Conservation (phyloP, 2,329 filamentous ascomycete species). For the Triangularia setosa region DNA sequence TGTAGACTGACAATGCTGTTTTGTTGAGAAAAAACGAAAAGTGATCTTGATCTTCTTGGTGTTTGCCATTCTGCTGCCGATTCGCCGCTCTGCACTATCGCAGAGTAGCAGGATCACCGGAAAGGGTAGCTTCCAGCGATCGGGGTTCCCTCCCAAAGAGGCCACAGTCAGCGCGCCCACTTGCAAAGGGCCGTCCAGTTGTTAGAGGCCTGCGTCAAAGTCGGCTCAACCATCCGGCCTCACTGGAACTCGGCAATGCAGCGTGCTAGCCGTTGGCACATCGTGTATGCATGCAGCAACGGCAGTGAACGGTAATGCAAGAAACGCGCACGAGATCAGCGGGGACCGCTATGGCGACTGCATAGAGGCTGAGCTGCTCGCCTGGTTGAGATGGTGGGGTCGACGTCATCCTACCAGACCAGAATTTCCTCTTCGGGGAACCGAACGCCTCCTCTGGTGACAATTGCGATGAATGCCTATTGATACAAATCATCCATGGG, state of each 20-base stretch:
- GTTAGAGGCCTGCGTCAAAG: conserved; percentile 21
- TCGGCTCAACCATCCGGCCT: conserved; percentile 6
- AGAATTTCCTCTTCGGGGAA: background rate
- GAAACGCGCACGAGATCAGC: conserved; percentile 1
- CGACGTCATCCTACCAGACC: conserved; percentile 12
- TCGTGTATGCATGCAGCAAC: conserved; percentile 13
- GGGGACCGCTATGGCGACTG: conserved; percentile 1
- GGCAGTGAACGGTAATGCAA: conserved; percentile 19
- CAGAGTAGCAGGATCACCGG: background rate
- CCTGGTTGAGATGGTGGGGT: conserved; percentile 6
- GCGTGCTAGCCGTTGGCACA: conserved; percentile 3
- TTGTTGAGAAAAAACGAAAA: background rate
- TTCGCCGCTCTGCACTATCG: background rate
- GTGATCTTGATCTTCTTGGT: background rate
- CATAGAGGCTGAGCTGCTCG: conserved; percentile 12
- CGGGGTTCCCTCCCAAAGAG: background rate
- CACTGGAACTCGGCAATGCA: conserved; percentile 1
- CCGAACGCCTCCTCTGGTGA: background rate
- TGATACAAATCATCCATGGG: background rate
- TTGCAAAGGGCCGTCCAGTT: conserved; percentile 9
- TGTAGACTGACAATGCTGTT: background rate
- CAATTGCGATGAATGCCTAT: background rate
- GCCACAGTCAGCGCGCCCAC: background rate
- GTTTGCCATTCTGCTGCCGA: background rate
- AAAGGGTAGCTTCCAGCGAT: background rate